Evolutionary conservation across 2,329 filamentous ascomycete genomes (phyloP).

Genomic region (Aureobasidium uvarum): DNA sequence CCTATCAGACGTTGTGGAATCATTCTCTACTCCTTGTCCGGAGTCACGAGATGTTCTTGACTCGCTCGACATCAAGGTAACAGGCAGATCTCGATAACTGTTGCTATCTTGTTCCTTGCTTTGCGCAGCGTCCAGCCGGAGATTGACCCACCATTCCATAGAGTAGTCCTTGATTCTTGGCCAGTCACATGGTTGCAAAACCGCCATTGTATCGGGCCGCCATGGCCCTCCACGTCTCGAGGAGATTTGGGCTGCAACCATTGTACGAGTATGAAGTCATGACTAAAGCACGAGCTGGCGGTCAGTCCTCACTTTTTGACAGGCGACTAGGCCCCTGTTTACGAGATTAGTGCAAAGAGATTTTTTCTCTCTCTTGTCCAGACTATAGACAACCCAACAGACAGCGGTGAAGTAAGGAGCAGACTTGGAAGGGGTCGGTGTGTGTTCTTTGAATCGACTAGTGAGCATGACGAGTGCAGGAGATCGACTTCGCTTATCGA

Average conservation of each 20-base stretch:
- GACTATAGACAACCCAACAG: not conserved
- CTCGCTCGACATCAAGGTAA: slow-evolving; percentile 17
- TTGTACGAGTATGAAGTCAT: slow-evolving; percentile 15
- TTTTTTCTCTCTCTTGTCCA: not conserved
- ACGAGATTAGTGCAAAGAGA: not conserved
- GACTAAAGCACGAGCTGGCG: slow-evolving; percentile 11
- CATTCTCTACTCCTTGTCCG: not conserved
- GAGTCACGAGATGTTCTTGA: not conserved
- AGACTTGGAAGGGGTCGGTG: not conserved
- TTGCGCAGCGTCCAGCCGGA: not conserved
- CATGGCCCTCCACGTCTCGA: not conserved
- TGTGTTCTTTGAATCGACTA: not conserved
- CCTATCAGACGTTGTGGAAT: slow-evolving; percentile 5
- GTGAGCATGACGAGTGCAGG: slow-evolving; percentile 12
- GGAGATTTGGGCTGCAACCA: slow-evolving; percentile 10
- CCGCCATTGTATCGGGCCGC: slow-evolving; percentile 14
- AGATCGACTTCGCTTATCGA: slow-evolving; percentile 20
- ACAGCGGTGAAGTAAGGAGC: not conserved
- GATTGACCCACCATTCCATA: slow-evolving; percentile 3
- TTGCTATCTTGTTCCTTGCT: slow-evolving; percentile 21
- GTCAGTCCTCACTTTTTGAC: slow-evolving; percentile 11
- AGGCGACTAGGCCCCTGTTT: slow-evolving; percentile 5
- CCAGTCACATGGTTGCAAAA: slow-evolving; percentile 17
- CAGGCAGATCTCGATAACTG: slow-evolving; percentile 1
- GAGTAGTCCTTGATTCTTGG: not conserved